These are phyloP conservation scores for Pontederia crassipes DNA, from an alignment of 176 grass and related monocot species.

Conservation along the genomic window DNA sequence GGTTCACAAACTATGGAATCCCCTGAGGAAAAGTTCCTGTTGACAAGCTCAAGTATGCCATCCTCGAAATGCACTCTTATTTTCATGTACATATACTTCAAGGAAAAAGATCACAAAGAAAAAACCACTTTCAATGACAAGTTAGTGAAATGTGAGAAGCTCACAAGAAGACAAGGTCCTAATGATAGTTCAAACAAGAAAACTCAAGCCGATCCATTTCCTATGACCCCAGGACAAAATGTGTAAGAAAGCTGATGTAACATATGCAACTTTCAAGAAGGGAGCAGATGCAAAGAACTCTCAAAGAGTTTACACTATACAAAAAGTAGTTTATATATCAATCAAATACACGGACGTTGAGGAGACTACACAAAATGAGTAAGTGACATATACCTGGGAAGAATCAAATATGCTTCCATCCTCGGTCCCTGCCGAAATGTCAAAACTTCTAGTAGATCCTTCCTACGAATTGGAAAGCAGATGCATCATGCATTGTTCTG, in stretches of 20 bases:
- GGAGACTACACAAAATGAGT: background rate
- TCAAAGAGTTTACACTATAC: too few relatives aligned
- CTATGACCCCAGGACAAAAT: background rate
- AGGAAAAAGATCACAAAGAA: constrained; percentile 19
- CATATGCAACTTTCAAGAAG: too few relatives aligned
- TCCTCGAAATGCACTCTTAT: constrained; percentile 67
- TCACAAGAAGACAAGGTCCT: constrained; percentile 1
- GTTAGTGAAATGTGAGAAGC: background rate
- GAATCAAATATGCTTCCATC: constrained; percentile 68
- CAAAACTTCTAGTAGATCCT: constrained; percentile 64
- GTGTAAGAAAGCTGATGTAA: background rate
- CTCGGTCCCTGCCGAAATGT: constrained; percentile 71
- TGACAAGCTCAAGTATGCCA: constrained; percentile 55
- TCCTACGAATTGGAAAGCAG: constrained; percentile 48
- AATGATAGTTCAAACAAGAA: background rate
- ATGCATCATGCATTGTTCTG: constrained; percentile 18
- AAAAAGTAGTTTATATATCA: background rate
- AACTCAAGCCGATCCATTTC: constrained; percentile 12
- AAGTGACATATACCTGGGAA: constrained; percentile 49
- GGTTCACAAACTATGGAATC: constrained; percentile 24
- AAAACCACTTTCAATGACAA: background rate
- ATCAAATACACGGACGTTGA: constrained; percentile 2
- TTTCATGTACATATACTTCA: constrained; percentile 90
- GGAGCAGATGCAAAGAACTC: too few relatives aligned
- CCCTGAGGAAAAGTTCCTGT: constrained; percentile 15